phyloP scores from a whole-genome alignment of 192 early-diverging fungal genomes.

The Funneliformis mosseae region DNA sequence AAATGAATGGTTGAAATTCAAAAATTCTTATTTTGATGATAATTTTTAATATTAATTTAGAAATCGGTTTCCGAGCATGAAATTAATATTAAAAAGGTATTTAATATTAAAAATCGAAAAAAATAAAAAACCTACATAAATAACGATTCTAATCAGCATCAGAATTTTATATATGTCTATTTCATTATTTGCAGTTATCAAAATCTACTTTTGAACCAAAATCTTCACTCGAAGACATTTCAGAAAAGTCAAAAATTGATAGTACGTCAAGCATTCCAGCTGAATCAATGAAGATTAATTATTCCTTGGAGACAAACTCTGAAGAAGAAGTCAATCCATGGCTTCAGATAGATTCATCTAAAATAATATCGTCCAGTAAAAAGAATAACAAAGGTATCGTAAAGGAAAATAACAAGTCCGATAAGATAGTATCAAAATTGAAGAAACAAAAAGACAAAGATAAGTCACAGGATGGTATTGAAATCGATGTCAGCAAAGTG shows the following conservation, averaged over 20 bases:
- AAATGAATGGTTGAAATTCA: neutral
- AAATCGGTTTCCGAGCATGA: neutral
- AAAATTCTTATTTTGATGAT: neutral
- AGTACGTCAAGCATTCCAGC: slow-evolving; percentile 58
- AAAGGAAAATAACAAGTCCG: slow-evolving; percentile 60
- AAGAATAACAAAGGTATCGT: slow-evolving; percentile 54
- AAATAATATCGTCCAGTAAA: slow-evolving; percentile 53
- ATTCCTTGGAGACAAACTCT: slow-evolving; percentile 34
- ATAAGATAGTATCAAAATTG: slow-evolving; percentile 67
- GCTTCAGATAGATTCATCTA: slow-evolving; percentile 61
- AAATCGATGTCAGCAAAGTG: slow-evolving; percentile 70
- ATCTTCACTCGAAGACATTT: neutral
- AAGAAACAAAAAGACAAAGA: slow-evolving; percentile 56
- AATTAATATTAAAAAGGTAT: slow-evolving; percentile 54
- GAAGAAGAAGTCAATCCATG: slow-evolving; percentile 73
- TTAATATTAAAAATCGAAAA: slow-evolving; percentile 45
- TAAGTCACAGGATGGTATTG: slow-evolving; percentile 59
- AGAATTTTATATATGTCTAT: neutral
- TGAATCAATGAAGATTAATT: slow-evolving; percentile 55
- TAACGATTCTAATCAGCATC: slow-evolving; percentile 41
- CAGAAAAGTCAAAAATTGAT: slow-evolving; percentile 8
- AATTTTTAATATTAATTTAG: neutral
- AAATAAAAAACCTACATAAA: slow-evolving; percentile 32
- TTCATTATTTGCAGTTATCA: slow-evolving; percentile 8
- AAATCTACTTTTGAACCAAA: slow-evolving; percentile 1